These are phyloP conservation scores for Arthrobotrys sphaeroides DNA, from an alignment of 2,329 filamentous ascomycete genomes.

Conservation along the genomic window DNA sequence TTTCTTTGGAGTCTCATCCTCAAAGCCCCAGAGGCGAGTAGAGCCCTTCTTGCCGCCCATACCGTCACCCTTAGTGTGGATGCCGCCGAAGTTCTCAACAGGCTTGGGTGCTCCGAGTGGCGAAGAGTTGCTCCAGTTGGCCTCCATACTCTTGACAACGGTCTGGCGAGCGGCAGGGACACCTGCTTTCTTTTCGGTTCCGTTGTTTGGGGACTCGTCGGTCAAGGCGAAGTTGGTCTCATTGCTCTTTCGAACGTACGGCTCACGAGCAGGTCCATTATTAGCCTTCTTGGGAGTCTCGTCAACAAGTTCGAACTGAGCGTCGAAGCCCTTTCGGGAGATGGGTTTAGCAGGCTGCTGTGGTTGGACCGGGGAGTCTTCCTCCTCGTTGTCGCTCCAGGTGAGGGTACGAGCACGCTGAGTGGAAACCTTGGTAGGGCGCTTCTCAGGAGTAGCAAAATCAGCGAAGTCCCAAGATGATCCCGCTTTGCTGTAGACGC, in stretches of 20 bases:
- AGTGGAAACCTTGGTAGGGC: slow-evolving; percentile 70
- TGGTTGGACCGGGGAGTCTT: slow-evolving; percentile 68
- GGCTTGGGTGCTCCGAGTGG: slow-evolving; percentile 51
- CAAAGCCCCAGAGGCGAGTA: slow-evolving; percentile 66
- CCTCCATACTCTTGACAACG: slow-evolving; percentile 77
- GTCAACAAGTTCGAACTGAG: slow-evolving; percentile 86
- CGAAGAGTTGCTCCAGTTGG: slow-evolving; percentile 64
- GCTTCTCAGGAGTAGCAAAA: slow-evolving; percentile 83
- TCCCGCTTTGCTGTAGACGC: slow-evolving; percentile 70
- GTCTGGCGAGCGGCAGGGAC: slow-evolving; percentile 72
- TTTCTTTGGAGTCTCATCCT: slow-evolving; percentile 68
- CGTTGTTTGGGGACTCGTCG: slow-evolving; percentile 70
- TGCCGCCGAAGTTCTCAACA: slow-evolving; percentile 54
- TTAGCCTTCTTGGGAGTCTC: slow-evolving; percentile 67
- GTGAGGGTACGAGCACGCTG: slow-evolving; percentile 78
- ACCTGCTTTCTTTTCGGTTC: slow-evolving; percentile 61
- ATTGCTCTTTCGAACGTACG: slow-evolving; percentile 69
- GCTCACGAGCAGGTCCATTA: slow-evolving; percentile 47
- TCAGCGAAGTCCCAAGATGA: slow-evolving; percentile 89
- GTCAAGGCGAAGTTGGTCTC: slow-evolving; percentile 79
- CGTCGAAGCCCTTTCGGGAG: slow-evolving; percentile 78
- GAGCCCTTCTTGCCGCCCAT: slow-evolving; percentile 55
- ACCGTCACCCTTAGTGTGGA: slow-evolving; percentile 56
- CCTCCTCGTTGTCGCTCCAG: slow-evolving; percentile 77
- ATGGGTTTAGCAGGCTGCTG: slow-evolving; percentile 65